These are phyloP conservation scores for Fusarium luffae DNA, from an alignment of 2,329 filamentous ascomycete genomes.

Conservation along the genomic window DNA sequence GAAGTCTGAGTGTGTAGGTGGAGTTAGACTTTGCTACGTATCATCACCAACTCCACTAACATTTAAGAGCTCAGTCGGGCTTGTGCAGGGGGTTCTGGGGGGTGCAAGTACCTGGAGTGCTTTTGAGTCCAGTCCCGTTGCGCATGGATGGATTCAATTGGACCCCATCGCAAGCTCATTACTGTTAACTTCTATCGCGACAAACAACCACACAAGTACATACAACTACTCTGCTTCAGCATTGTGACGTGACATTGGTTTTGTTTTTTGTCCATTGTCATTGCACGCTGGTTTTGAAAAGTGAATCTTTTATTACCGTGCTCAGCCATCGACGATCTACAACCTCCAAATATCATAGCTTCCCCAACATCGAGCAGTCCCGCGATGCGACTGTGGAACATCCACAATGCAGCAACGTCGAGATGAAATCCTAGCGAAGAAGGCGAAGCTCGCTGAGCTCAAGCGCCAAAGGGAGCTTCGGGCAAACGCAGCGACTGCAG, in stretches of 20 bases:
- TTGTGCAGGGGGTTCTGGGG: slow-evolving; percentile 25
- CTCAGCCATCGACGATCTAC: not conserved
- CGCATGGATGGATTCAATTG: slow-evolving; percentile 33
- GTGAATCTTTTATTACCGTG: not conserved
- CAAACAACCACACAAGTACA: slow-evolving; percentile 24
- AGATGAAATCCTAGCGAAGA: slow-evolving; percentile 97
- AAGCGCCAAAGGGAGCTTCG: slow-evolving; percentile 91
- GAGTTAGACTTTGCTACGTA: slow-evolving; percentile 17
- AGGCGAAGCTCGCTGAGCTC: slow-evolving; percentile 94
- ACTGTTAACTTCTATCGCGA: slow-evolving; percentile 20
- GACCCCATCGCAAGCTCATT: slow-evolving; percentile 33
- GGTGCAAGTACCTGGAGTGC: slow-evolving; percentile 13
- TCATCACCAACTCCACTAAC: slow-evolving; percentile 8
- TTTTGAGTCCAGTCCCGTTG: slow-evolving; percentile 12
- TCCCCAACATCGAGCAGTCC: slow-evolving; percentile 45
- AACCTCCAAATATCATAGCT: slow-evolving; percentile 34
- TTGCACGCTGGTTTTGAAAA: not conserved
- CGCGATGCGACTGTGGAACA: slow-evolving; percentile 61
- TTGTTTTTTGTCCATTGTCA: not conserved
- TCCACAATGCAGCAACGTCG: slow-evolving; percentile 79
- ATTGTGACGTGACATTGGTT: not conserved
- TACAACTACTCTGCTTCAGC: slow-evolving; percentile 1
- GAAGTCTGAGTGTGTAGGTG: slow-evolving; percentile 4
- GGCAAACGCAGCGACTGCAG: slow-evolving; percentile 77
- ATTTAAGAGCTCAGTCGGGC: slow-evolving; percentile 9